A percentile compares a stretch with the other conserved stretches of the same genome.
These are phyloP conservation scores for Sarocladiaceae sp. DNA, from an alignment of 2,329 filamentous ascomycete genomes.

Conservation along the genomic window DNA sequence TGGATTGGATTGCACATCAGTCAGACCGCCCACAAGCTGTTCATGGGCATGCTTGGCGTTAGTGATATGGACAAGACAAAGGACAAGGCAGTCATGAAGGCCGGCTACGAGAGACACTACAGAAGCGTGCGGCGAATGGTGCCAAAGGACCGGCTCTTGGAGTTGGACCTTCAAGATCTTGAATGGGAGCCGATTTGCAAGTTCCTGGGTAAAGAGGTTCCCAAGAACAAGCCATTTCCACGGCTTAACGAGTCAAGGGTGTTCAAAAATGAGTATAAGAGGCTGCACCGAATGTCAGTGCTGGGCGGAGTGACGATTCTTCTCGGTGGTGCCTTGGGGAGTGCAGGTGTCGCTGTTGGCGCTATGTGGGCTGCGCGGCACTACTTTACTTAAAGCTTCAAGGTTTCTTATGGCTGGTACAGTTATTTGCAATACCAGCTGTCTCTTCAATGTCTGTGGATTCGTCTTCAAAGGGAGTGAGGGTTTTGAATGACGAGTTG, in stretches of 20 bases:
- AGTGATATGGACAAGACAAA: constrained; percentile 4
- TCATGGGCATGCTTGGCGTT: constrained; percentile 12
- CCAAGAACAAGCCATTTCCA: constrained; percentile 16
- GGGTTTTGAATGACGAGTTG: too few species aligned
- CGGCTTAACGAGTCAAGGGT: constrained; percentile 12
- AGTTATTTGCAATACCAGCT: too few species aligned
- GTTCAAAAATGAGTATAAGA: neutral
- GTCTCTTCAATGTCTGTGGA: too few species aligned
- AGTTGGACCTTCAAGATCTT: constrained; percentile 23
- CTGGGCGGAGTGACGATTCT: constrained; percentile 4
- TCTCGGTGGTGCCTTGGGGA: neutral
- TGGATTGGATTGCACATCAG: constrained; percentile 2
- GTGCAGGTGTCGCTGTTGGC: neutral
- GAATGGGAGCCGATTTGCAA: constrained; percentile 29
- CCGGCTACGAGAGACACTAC: constrained; percentile 17
- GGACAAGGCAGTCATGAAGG: neutral
- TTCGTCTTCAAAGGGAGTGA: too few species aligned
- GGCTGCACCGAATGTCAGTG: neutral
- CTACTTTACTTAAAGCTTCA: neutral
- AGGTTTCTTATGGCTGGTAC: too few species aligned
- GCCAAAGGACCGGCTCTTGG: constrained; percentile 20
- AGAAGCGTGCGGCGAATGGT: constrained; percentile 22
- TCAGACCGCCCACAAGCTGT: constrained; percentile 16
- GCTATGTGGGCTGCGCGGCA: neutral
- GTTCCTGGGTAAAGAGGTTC: constrained; percentile 25